These are phyloP conservation scores for Pilasporangium apinafurcum DNA, from an alignment of 352 stramenopile species.

Conservation along the genomic window DNA sequence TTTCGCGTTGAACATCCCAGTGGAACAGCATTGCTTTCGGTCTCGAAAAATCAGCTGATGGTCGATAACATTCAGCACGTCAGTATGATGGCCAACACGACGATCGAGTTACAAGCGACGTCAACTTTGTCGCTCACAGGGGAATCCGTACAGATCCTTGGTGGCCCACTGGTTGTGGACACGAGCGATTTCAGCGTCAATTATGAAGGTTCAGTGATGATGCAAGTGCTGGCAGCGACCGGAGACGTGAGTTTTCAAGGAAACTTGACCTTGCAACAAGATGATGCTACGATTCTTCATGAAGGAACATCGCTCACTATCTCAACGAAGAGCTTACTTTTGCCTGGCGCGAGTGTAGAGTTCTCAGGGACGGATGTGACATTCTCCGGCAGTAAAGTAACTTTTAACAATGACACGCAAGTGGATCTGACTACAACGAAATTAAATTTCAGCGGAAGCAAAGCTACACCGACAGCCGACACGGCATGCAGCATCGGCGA, in stretches of 20 bases:
- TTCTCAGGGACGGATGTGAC: constrained; percentile 3
- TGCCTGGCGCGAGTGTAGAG: constrained; percentile 3
- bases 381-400: neutral
- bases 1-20: constrained; percentile 37
- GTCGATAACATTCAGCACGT: constrained; percentile 28
- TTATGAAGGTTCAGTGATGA: neutral
- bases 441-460: constrained; percentile 4
- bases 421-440: constrained; percentile 7
- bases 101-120: constrained; percentile 21
- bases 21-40: constrained; percentile 14
- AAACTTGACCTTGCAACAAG: constrained; percentile 11
- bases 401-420: neutral
- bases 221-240: constrained; percentile 10
- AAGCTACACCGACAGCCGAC: neutral
- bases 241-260: constrained; percentile 21
- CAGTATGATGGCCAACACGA: constrained; percentile 17
- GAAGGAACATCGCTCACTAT: constrained; percentile 23
- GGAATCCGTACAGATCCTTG: constrained; percentile 12
- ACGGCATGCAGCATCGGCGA: constrained; percentile 7
- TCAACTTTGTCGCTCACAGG: constrained; percentile 25
- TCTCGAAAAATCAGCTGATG: constrained; percentile 18
- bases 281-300: constrained; percentile 18
- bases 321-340: constrained; percentile 9
- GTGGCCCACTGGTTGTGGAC: constrained; percentile 19
- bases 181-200: constrained; percentile 17